Percentiles rank a stretch among this genome's conserved stretches.
Evolutionary conservation across 2,329 filamentous ascomycete genomes (phyloP).

Genomic region (Nothopassalora personata): DNA sequence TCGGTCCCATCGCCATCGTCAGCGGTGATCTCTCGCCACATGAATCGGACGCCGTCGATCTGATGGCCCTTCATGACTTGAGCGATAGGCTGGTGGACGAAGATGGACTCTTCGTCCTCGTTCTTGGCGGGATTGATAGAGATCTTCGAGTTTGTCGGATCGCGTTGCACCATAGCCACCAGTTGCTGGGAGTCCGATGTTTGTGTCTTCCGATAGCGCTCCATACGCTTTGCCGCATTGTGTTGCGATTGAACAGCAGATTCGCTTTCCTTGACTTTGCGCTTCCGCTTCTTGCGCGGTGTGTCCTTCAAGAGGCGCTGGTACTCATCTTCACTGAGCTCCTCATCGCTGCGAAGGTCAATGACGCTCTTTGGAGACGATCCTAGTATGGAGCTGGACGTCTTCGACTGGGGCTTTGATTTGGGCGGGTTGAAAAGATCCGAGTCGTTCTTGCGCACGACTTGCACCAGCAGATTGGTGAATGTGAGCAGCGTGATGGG

Average conservation of each 20-base stretch:
- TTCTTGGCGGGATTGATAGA: constrained; percentile 64
- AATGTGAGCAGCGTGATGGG: background rate
- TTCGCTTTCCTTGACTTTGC: constrained; percentile 12
- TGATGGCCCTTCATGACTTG: constrained; percentile 71
- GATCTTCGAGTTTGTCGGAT: constrained; percentile 33
- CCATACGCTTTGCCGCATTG: constrained; percentile 13
- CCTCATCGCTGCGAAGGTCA: constrained; percentile 13
- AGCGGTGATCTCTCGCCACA: constrained; percentile 78
- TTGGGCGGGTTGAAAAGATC: constrained; percentile 16
- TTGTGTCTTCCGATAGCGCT: constrained; percentile 18
- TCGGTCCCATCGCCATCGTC: constrained; percentile 39
- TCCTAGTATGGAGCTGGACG: background rate
- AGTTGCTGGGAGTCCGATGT: constrained; percentile 20
- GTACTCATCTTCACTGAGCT: constrained; percentile 8
- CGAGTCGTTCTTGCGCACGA: constrained; percentile 11
- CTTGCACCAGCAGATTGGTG: constrained; percentile 4
- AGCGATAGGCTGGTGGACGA: constrained; percentile 60
- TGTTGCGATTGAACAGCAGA: constrained; percentile 14
- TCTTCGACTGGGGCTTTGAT: constrained; percentile 1
- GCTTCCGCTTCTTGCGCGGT: constrained; percentile 18
- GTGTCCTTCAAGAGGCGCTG: constrained; percentile 4
- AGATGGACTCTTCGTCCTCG: constrained; percentile 57
- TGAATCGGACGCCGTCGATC: constrained; percentile 72
- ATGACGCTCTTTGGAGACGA: constrained; percentile 3
- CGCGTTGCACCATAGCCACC: constrained; percentile 17